Evolutionary conservation across 345 rosid genomes (phyloP), one percentile per base, ranked within the genome.

Genomic region (Eutrema yunnanense): DNA sequence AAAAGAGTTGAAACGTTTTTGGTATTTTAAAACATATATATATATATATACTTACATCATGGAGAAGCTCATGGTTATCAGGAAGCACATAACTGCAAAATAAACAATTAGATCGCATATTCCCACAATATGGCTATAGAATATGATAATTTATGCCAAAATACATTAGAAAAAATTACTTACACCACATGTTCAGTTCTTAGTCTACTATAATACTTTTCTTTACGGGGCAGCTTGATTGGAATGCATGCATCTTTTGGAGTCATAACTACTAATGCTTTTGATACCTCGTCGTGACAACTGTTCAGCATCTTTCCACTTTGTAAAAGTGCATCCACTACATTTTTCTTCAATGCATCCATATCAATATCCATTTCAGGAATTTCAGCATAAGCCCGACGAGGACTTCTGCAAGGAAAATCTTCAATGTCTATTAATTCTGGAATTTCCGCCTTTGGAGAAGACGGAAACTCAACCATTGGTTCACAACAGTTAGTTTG

Each of bases 131-230:
- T 29, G 30, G 4, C 26, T 30, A 27, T 0, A 26, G 0, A 14
- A 42, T 62, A 58, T 49, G 50, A 51, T 10, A 40, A 60, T 26
- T 1, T 0, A 16, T 59, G 32, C 11, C 29, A n/a, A 56, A 33
- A 4, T 0, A 48, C 4, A 40, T 29, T 67, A 26, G 16, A 47
- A 3, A 37, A 34, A 1, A 47, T 22, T 6, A 81, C 95, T 88
- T 79, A 92, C 96, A 86, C 95, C 2, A 73, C 74, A 67, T 88
- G 92, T 59, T 86, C 88, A 0, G 92, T 84, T 68, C 90, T 73
- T 61, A 90, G 55, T 11, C 84, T 83, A 14, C 75, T 62, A 33
- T 56, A 61, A 4, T 53, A 60, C 73, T 85, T 88, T 22, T 84
- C 65, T 67, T 81, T 84, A 6, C 8, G 36, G 0, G 72, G 58